Evolutionary conservation across 108 stramenopile species (phyloP), one percentile per base, ranked within the genome.

Genomic region (Cyclotella choctawhatcheeana): DNA sequence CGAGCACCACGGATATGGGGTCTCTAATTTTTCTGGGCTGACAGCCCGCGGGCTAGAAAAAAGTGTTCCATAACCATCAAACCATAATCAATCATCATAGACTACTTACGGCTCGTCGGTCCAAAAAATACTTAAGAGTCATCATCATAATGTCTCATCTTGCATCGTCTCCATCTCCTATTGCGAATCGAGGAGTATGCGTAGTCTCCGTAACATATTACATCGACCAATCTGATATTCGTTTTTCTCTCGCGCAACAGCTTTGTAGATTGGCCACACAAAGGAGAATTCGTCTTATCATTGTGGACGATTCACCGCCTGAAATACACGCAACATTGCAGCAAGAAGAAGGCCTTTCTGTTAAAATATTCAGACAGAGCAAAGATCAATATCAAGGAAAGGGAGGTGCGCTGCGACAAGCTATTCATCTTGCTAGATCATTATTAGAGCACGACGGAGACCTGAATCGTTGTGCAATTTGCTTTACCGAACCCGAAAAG

Each of bases 401-500:
- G 53, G 87, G 87, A 37, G 81, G 85, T 8, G 83, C 83, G 0
- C 45, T 88, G 35, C 56, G 83, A 47, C 85, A 88, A 44, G 87
- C 83, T 2, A 75, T 79, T 66, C n/a, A 48, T 17, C 47, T 7
- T 26, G 75, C 75, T 45, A 69, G 10, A 54, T 27, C 24, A 21
- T 33, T 31, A 43, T 45, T 82, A 12, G 21, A 65, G 21, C n/a
- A 63, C 13, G 14, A 69, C 22, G n/a, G 60, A 5, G 52, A 67
- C 34, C 26, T 33, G 34, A 35, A 58, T 16, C 35, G 60, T 0
- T 37, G 65, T 64, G 61, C 50, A 8, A 84, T 89, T 40, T 82
- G 75, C 26, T 86, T 82, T 66, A 71, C 79, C 53, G 88, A 89
- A 58, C 75, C 83, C 6, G 88, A 89, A 76, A 89, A 89, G 54